A percentile compares a stretch with the other conserved stretches of the same genome.
phyloP scores from a whole-genome alignment of 176 grass and related monocot genomes.

The Chloris gayana region DNA sequence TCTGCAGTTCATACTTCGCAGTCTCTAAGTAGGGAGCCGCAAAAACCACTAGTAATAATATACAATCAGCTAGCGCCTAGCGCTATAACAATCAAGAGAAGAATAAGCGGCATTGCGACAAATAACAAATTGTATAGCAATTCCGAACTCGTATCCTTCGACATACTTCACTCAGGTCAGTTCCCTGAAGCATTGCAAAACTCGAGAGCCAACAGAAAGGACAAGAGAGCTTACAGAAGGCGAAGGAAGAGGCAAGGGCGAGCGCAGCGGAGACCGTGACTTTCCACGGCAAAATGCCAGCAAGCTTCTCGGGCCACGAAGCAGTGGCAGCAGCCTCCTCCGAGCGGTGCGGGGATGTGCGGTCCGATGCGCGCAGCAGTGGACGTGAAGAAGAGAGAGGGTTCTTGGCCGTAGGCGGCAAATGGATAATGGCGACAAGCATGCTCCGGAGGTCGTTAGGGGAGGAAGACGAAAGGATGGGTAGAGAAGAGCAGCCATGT shows the following conservation, averaged over 20 bases:
- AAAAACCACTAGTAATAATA: not conserved
- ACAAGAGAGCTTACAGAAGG: constrained; percentile 38
- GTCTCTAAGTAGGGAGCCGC: not conserved
- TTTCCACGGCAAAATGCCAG: constrained; percentile 44
- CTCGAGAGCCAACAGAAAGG: not conserved
- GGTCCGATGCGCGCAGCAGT: constrained; percentile 21
- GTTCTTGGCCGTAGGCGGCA: not conserved
- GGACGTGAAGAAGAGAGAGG: not conserved
- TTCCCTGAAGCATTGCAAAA: not conserved
- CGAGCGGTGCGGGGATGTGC: not conserved
- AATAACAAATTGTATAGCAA: not conserved
- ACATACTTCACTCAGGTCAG: not conserved
- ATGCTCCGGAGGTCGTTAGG: not conserved
- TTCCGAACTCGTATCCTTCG: not conserved
- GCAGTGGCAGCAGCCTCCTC: not conserved
- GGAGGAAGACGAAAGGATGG: constrained; percentile 3
- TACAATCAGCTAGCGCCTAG: not conserved
- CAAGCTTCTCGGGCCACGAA: constrained; percentile 5
- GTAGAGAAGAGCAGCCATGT: constrained; percentile 20
- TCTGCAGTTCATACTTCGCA: not conserved
- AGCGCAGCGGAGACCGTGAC: constrained; percentile 42
- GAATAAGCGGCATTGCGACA: not conserved
- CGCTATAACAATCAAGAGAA: not conserved
- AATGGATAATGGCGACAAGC: constrained; percentile 34
- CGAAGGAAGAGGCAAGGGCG: constrained; percentile 59